Percentiles rank a stretch among this genome's conserved stretches.
phyloP scores from a whole-genome alignment of 2,329 filamentous ascomycete species.

The Aspergillus felis region DNA sequence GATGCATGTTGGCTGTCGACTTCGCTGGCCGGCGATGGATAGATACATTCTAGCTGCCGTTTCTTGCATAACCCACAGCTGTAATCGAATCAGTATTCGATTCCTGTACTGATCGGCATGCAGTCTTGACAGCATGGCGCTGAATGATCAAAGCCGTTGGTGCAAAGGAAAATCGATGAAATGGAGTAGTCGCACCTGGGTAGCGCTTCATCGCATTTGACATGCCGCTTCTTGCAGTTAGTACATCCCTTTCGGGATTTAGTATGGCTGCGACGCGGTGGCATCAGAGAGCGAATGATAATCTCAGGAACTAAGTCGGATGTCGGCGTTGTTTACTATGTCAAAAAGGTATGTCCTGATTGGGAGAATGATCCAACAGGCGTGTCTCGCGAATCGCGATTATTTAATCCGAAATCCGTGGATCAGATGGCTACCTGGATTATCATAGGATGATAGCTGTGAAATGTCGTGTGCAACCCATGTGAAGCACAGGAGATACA shows the following conservation, averaged over 20 bases:
- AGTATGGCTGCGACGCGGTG: slow-evolving; percentile 33
- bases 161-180: neutral
- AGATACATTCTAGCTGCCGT: slow-evolving; percentile 35
- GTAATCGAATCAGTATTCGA: neutral
- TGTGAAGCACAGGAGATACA: neutral
- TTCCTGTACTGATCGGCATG: neutral
- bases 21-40: slow-evolving; percentile 23
- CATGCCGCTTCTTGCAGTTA: slow-evolving; percentile 38
- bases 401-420: neutral
- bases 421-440: neutral
- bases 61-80: slow-evolving; percentile 32
- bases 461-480: neutral
- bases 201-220: slow-evolving; percentile 39
- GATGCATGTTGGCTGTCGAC: slow-evolving; percentile 22
- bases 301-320: neutral
- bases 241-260: slow-evolving; percentile 39
- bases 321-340: neutral
- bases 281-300: slow-evolving; percentile 17
- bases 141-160: neutral
- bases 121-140: neutral
- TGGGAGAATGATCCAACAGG: neutral
- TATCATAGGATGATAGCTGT: neutral
- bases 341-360: neutral
- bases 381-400: neutral
- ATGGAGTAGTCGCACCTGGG: slow-evolving; percentile 20